Conservation (phyloP, 2,329 filamentous ascomycete species). For the Fonsecaea pugnacius region DNA sequence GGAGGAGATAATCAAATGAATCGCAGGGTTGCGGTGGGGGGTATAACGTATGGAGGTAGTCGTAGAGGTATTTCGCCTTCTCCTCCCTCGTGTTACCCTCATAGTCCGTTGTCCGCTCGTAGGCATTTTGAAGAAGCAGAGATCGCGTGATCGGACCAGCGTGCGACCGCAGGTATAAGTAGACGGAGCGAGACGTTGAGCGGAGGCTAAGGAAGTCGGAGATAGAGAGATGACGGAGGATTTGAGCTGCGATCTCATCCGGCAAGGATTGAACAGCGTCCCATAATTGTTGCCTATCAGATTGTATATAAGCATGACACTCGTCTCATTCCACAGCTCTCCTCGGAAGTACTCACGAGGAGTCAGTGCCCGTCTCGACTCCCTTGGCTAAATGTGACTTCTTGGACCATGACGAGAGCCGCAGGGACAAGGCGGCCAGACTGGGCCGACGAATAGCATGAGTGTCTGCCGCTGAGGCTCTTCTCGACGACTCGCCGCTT, state of each 20-base stretch:
- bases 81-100: constrained; percentile 11
- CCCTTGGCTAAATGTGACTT: constrained; percentile 16
- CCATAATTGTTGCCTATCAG: constrained; percentile 26
- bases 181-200: constrained; percentile 22
- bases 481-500: constrained; percentile 27
- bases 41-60: constrained; percentile 28
- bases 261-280: constrained; percentile 29
- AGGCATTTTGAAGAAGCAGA: constrained; percentile 19
- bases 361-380: constrained; percentile 8
- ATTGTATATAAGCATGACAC: not conserved
- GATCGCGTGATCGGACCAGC: constrained; percentile 22
- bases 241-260: constrained; percentile 30
- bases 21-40: constrained; percentile 25
- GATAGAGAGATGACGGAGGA: constrained; percentile 28
- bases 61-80: constrained; percentile 21
- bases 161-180: constrained; percentile 22
- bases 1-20: constrained; percentile 31
- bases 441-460: constrained; percentile 24
- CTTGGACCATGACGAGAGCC: constrained; percentile 26
- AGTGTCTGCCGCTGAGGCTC: constrained; percentile 21
- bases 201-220: constrained; percentile 28
- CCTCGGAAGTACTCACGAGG: constrained; percentile 20
- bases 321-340: not conserved
- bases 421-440: constrained; percentile 24
- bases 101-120: constrained; percentile 10